Percentiles rank a stretch among this genome's conserved stretches.
These are phyloP conservation scores for Schoenoplectus triqueter DNA, from an alignment of 202 grass and related monocot genomes.

Conservation along the genomic window DNA sequence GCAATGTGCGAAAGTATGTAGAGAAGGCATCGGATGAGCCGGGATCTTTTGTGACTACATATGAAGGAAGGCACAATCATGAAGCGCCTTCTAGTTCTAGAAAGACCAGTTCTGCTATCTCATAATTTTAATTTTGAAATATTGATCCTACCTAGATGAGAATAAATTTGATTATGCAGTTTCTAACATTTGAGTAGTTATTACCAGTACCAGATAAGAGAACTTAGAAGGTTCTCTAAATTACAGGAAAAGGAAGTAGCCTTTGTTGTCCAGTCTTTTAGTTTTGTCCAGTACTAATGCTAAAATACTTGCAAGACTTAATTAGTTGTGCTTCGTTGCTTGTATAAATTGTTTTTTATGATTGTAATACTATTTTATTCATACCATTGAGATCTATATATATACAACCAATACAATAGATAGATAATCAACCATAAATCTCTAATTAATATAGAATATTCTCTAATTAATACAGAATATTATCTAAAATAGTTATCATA, in stretches of 20 bases:
- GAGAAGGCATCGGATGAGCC: slow-evolving; percentile 52
- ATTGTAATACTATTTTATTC: too few species aligned
- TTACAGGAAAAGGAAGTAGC: background rate
- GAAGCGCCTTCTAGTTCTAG: slow-evolving; percentile 31
- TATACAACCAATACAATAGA: too few species aligned
- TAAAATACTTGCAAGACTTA: background rate
- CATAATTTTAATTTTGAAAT: slow-evolving; percentile 15
- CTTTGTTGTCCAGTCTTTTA: background rate
- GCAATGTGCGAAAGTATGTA: slow-evolving; percentile 55
- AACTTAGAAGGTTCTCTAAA: background rate
- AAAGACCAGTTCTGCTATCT: slow-evolving; percentile 27
- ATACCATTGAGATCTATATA: too few species aligned
- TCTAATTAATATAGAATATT: too few species aligned
- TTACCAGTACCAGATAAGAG: background rate
- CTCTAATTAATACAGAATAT: too few species aligned
- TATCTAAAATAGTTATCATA: too few species aligned
- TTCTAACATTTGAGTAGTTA: background rate
- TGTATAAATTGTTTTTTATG: too few species aligned
- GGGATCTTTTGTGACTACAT: slow-evolving; percentile 53
- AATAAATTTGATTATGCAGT: background rate
- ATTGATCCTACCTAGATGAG: background rate
- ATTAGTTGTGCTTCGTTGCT: background rate
- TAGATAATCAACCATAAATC: too few species aligned
- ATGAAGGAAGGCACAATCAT: slow-evolving; percentile 61
- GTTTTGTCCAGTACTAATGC: background rate